Conservation (phyloP, 352 stramenopile genomes). For the Globisporangium okanoganense region DNA sequence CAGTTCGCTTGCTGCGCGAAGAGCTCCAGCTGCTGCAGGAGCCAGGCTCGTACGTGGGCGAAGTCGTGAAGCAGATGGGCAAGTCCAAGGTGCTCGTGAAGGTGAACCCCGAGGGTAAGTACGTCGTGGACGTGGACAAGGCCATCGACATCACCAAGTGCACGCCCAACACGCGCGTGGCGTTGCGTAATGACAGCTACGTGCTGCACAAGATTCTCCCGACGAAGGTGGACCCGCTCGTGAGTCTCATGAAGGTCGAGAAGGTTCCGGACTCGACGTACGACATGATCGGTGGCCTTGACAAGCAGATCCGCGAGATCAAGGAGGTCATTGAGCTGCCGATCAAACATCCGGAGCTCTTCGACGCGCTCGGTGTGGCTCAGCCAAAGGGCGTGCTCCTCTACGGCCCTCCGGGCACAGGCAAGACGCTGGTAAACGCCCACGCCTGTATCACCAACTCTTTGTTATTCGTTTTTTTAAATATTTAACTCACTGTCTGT, state of each 20-base stretch:
- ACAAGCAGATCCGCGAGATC: constrained; percentile 99
- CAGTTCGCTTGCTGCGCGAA: constrained; percentile 97
- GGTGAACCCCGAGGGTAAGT: constrained; percentile 98
- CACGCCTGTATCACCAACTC: too few relatives aligned
- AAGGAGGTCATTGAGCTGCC: constrained; percentile 99
- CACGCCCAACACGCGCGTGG: constrained; percentile 98
- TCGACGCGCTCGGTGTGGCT: constrained; percentile 97
- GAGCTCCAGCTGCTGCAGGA: constrained; percentile 99
- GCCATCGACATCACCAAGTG: constrained; percentile 95
- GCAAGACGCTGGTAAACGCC: constrained; percentile 91
- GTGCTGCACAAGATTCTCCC: constrained; percentile 99
- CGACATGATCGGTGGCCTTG: constrained; percentile 99
- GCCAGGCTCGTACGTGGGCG: constrained; percentile 97
- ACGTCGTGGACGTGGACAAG: constrained; percentile 99
- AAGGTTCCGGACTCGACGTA: constrained; percentile 99
- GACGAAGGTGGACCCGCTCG: constrained; percentile 95
- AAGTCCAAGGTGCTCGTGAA: constrained; percentile 99
- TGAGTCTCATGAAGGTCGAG: constrained; percentile 97
- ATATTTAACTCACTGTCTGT: too few relatives aligned
- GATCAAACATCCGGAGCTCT: constrained; percentile 99
- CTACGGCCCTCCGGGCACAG: constrained; percentile 97
- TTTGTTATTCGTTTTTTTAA: too few relatives aligned
- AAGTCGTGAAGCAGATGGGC: constrained; percentile 99
- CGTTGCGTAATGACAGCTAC: constrained; percentile 99
- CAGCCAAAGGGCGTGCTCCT: constrained; percentile 96